These are phyloP conservation scores for Umbellularia californica DNA, from an alignment of 164 flowering plant genomes.

Conservation along the genomic window DNA sequence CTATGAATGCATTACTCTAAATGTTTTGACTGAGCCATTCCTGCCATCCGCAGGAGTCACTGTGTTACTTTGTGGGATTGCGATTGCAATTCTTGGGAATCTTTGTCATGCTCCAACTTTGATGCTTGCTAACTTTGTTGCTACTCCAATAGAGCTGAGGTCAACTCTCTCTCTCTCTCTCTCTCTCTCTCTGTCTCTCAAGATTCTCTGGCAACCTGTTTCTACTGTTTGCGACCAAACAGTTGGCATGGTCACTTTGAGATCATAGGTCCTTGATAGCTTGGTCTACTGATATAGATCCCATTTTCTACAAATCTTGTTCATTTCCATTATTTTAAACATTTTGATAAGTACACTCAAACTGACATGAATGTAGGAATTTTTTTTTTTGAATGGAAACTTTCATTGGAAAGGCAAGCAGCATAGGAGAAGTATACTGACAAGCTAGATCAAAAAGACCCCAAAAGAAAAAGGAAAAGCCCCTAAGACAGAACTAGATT, in stretches of 20 bases:
- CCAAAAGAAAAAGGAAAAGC: no score
- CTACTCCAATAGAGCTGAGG: slow-evolving; percentile 96
- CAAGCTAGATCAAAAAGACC: no score
- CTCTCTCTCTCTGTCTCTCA: background rate
- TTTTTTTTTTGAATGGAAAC: no score
- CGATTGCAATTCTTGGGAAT: slow-evolving; percentile 75
- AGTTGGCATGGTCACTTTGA: background rate
- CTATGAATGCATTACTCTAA: background rate
- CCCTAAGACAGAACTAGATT: no score
- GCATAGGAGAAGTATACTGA: no score
- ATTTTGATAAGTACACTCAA: background rate
- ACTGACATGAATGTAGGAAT: background rate
- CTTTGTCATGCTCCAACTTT: slow-evolving; percentile 79
- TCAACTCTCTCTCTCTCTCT: slow-evolving; percentile 9
- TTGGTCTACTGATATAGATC: background rate
- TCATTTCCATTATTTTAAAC: background rate
- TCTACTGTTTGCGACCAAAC: background rate
- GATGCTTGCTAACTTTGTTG: slow-evolving; percentile 83
- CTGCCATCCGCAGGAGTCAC: slow-evolving; percentile 58
- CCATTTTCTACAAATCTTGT: background rate
- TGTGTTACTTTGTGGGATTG: slow-evolving; percentile 82
- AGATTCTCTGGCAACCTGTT: background rate
- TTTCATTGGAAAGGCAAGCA: no score
- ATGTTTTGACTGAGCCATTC: slow-evolving; percentile 4
- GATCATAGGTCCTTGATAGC: background rate